These are phyloP conservation scores for Linum trigynum DNA, from an alignment of 345 rosid genomes.

Conservation along the genomic window DNA sequence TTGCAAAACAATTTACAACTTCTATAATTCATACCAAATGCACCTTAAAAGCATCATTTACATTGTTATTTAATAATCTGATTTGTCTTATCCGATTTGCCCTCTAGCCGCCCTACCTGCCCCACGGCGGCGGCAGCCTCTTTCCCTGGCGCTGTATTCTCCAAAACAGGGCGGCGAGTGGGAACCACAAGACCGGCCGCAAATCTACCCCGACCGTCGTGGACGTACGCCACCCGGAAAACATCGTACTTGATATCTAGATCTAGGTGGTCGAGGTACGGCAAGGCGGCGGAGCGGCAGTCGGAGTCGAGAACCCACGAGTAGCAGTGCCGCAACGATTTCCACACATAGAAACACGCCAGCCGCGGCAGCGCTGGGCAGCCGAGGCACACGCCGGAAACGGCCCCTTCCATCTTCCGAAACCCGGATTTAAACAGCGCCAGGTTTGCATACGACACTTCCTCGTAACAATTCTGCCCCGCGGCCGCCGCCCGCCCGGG, in stretches of 20 bases:
- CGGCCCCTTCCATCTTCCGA: constrained; percentile 37
- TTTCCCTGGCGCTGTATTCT: no score
- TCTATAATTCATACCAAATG: no score
- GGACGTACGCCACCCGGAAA: constrained; percentile 38
- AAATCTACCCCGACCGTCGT: constrained; percentile 11
- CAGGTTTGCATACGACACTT: constrained; percentile 32
- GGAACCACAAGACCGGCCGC: neutral
- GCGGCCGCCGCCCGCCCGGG: constrained; percentile 6
- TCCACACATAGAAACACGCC: constrained; percentile 34
- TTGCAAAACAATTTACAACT: no score
- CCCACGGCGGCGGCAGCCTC: no score
- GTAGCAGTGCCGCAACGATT: constrained; percentile 35
- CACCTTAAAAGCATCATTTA: no score
- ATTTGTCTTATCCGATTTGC: no score
- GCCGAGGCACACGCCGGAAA: constrained; percentile 42
- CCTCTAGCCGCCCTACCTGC: no score
- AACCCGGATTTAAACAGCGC: constrained; percentile 37
- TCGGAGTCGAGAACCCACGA: constrained; percentile 42
- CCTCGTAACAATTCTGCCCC: constrained; percentile 1
- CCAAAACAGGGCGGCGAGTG: no score
- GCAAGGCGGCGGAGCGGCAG: constrained; percentile 15
- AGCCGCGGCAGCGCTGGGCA: constrained; percentile 26
- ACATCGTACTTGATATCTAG: constrained; percentile 35
- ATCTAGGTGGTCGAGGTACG: constrained; percentile 25
- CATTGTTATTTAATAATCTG: no score